These are phyloP conservation scores for Nakazawaea siamensis DNA, from an alignment of 805 yeast species.

Conservation along the genomic window DNA sequence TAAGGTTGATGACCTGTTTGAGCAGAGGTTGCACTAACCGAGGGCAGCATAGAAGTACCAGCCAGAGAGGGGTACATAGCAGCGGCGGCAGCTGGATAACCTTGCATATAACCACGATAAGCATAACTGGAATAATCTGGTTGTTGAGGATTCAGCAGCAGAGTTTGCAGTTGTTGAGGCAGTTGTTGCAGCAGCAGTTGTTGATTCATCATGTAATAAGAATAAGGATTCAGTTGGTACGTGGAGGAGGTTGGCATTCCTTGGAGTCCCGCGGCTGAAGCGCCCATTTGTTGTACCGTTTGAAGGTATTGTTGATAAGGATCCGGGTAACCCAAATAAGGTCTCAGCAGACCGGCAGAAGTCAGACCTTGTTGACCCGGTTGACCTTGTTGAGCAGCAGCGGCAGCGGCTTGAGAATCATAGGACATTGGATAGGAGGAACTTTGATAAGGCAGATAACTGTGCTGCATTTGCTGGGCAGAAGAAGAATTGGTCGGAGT, in stretches of 20 bases:
- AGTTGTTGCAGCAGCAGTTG: constrained; percentile 6
- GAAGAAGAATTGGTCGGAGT: too few relatives aligned
- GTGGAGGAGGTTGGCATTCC: not conserved
- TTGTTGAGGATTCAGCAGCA: constrained; percentile 2
- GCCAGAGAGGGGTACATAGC: not conserved
- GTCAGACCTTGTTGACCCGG: too few relatives aligned
- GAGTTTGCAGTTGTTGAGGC: constrained; percentile 2
- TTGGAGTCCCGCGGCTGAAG: not conserved
- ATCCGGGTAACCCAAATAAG: constrained; percentile 10
- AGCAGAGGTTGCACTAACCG: not conserved
- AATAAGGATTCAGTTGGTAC: constrained; percentile 5
- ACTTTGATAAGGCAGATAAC: not conserved
- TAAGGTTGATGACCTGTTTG: not conserved
- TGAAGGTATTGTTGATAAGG: constrained; percentile 11
- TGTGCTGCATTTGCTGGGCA: not conserved
- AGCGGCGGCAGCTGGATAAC: constrained; percentile 1
- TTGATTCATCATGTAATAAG: constrained; percentile 10
- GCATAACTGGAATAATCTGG: constrained; percentile 5
- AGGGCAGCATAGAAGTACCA: not conserved
- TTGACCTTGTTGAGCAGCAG: not conserved
- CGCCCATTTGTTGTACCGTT: constrained; percentile 7
- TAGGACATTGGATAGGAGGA: not conserved
- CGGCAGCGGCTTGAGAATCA: not conserved
- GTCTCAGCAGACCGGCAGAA: constrained; percentile 4
- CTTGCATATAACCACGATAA: constrained; percentile 7